phyloP scores from a whole-genome alignment of 768 basidiomycete species.

The Lanmaoa pseudosensibilis region DNA sequence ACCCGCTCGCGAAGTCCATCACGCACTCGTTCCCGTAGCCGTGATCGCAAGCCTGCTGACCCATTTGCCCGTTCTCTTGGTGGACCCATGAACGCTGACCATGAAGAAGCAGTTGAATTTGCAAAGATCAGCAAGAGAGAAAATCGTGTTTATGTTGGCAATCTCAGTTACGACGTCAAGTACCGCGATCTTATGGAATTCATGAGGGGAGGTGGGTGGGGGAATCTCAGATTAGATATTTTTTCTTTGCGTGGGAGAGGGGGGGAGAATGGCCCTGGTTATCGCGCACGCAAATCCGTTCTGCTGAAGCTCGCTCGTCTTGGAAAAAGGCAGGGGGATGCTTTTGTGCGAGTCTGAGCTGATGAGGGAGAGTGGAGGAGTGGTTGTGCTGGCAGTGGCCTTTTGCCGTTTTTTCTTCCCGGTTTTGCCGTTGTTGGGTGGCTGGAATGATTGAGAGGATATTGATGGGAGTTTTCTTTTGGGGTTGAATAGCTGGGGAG shows the following conservation, averaged over 20 bases:
- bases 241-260: conserved; percentile 45
- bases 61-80: conserved; percentile 78
- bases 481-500: conserved; percentile 95
- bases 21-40: conserved; percentile 51
- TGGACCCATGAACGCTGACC: conserved; percentile 85
- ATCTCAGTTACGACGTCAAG: conserved; percentile 97
- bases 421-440: conserved; percentile 48
- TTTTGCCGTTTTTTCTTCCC: conserved; percentile 41
- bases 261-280: conserved; percentile 28
- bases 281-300: conserved; percentile 35
- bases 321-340: conserved; percentile 34
- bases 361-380: conserved; percentile 36
- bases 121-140: conserved; percentile 96
- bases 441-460: conserved; percentile 70
- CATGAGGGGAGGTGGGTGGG: conserved; percentile 99
- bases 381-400: conserved; percentile 36
- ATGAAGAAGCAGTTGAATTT: conserved; percentile 94
- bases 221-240: conserved; percentile 62
- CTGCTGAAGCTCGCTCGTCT: conserved; percentile 37
- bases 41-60: conserved; percentile 61
- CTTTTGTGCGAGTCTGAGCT: conserved; percentile 36
- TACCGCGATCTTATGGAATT: conserved; percentile 99
- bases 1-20: conserved; percentile 60
- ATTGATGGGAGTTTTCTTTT: conserved; percentile 93
- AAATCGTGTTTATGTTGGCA: conserved; percentile 98